Evolutionary conservation across 495 filamentous ascomycete genomes (phyloP), one percentile per base, ranked within the genome.

Genomic region (Aspergillus bertholletiae): DNA sequence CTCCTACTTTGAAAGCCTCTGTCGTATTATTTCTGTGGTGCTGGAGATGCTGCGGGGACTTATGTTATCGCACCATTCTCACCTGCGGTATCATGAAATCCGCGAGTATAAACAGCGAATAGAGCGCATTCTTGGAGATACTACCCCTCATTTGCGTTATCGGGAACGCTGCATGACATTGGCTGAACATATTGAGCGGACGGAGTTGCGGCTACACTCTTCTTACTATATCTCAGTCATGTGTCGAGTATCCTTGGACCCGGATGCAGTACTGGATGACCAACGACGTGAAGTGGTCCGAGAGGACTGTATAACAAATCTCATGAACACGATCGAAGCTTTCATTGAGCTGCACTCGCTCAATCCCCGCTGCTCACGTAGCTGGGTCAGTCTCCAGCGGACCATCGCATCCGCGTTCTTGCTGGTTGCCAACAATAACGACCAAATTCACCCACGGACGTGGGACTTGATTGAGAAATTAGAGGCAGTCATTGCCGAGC

Each of bases 221-320:
- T 83, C 80, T 1, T 85, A 84, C 62, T 76, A 81, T 46, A 74
- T 76, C 26, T 84, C 82, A 6, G 76, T 84, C 34, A 65, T 85
- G 27, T 84, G 81, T 57, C 77, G 82, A 8, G 75, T 78, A 12
- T 79, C 81, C 0, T 69, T 85, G 47, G 80, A 79, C 43, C 74
- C 77, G 12, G 74, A 74, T 49, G 62, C 62, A 3, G 59, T 64
- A 30, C 34, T 74, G 41, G 64, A 69, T 23, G 67, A 68, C 1
- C 57, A 71, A 2, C 65, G 66, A 17, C 67, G 69, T 15, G 60
- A 58, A 13, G 28, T 66, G 13, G 68, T 84, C 52, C 74, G 74
- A 11, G 70, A 75, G 40, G 74, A 78, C 15, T 78, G 75, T 43
- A 56, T 80, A 35, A 46, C 44, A 13, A 76, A 71, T 50, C 56